These are phyloP conservation scores for Endothia cerciana DNA, from an alignment of 2,329 filamentous ascomycete genomes.

Conservation along the genomic window DNA sequence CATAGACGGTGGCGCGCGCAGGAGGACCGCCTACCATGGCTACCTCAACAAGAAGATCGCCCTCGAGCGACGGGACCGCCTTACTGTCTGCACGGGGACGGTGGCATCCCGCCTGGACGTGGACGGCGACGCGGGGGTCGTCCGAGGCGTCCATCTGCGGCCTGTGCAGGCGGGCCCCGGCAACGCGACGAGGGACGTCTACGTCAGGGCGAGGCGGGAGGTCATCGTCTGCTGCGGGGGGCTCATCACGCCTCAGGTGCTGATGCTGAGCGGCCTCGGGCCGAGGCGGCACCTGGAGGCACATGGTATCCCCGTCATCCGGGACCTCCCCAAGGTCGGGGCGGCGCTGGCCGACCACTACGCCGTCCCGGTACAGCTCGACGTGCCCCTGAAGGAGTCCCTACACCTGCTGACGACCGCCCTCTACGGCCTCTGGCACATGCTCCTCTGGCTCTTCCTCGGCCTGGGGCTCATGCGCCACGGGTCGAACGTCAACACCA, in stretches of 20 bases:
- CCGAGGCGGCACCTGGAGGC: constrained; percentile 24
- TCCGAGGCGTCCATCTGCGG: constrained; percentile 33
- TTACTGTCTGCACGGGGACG: constrained; percentile 34
- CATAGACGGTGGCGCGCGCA: constrained; percentile 33
- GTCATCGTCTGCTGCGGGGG: constrained; percentile 39
- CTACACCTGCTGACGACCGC: constrained; percentile 6
- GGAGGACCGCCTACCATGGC: constrained; percentile 35
- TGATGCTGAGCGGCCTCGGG: constrained; percentile 40
- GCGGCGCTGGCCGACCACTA: constrained; percentile 36
- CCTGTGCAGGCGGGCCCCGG: neutral
- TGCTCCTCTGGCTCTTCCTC: constrained; percentile 37
- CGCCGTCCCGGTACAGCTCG: constrained; percentile 12
- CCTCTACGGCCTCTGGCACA: constrained; percentile 33
- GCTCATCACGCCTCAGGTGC: constrained; percentile 38
- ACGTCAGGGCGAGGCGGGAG: constrained; percentile 36
- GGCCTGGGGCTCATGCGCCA: constrained; percentile 35
- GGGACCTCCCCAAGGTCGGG: constrained; percentile 32
- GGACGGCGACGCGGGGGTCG: constrained; percentile 20
- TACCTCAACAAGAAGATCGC: constrained; percentile 35
- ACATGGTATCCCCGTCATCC: neutral
- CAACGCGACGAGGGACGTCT: constrained; percentile 19
- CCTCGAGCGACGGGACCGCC: constrained; percentile 29
- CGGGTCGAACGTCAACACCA: constrained; percentile 31
- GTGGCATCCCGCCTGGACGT: constrained; percentile 7
- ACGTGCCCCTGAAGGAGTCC: constrained; percentile 19